Conservation (phyloP, 805 yeast species). For the Candida namnaoensis region DNA sequence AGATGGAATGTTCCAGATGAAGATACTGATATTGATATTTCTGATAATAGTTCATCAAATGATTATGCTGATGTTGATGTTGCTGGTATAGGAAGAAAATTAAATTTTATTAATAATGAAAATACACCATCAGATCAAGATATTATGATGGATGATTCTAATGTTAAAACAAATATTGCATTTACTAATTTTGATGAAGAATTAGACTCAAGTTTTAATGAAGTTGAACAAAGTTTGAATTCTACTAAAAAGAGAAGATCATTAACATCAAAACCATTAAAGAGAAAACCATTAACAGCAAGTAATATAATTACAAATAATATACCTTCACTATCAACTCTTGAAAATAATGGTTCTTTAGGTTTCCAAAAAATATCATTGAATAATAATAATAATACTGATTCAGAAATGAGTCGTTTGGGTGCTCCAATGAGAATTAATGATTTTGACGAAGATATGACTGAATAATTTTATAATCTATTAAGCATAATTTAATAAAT, state of each 20-base stretch:
- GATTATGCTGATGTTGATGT: slow-evolving; percentile 5
- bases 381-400: not conserved
- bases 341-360: too few species aligned
- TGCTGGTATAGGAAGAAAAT: slow-evolving; percentile 7
- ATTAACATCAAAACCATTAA: slow-evolving; percentile 14
- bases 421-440: slow-evolving; percentile 6
- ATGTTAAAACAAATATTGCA: not conserved
- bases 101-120: too few species aligned
- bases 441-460: not conserved
- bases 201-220: slow-evolving; percentile 11
- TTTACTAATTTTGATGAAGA: not conserved
- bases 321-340: too few species aligned
- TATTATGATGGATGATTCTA: not conserved
- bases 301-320: too few species aligned
- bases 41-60: not conserved
- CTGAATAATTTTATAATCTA: not conserved
- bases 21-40: not conserved
- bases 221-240: slow-evolving; percentile 8
- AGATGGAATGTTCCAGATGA: slow-evolving; percentile 34
- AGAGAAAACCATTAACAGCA: not conserved
- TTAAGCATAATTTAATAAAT: not conserved
- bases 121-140: too few species aligned
- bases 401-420: not conserved
- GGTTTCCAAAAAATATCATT: not conserved
- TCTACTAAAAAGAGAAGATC: slow-evolving; percentile 14